Evolutionary conservation across 768 basidiomycete genomes (phyloP).

Genomic region (Pholiota conissans): DNA sequence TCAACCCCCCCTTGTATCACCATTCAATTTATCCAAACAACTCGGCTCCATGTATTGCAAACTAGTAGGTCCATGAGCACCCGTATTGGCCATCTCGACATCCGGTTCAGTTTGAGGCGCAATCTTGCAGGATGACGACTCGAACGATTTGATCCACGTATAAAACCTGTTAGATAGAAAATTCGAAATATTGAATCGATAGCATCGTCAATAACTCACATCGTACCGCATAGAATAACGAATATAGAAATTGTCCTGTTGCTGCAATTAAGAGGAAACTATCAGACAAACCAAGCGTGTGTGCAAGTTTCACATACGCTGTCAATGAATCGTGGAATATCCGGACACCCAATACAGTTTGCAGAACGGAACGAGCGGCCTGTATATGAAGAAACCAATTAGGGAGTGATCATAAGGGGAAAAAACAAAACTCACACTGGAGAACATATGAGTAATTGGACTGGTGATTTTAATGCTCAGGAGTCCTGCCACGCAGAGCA

Average conservation of each 20-base stretch:
- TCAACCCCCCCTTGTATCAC: background rate
- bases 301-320: conserved; percentile 37
- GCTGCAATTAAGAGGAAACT: conserved; percentile 29
- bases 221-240: conserved; percentile 67
- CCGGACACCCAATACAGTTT: conserved; percentile 78
- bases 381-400: conserved; percentile 23
- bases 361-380: conserved; percentile 83
- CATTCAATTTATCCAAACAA: background rate
- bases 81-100: conserved; percentile 15
- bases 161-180: conserved; percentile 37
- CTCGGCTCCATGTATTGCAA: background rate
- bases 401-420: conserved; percentile 11
- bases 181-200: background rate
- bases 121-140: conserved; percentile 14
- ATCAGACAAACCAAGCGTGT: background rate
- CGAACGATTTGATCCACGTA: conserved; percentile 48
- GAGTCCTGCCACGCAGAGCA: conserved; percentile 77
- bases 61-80: background rate
- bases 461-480: conserved; percentile 82
- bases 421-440: conserved; percentile 49
- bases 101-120: conserved; percentile 16
- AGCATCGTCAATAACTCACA: conserved; percentile 38
- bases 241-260: conserved; percentile 65
- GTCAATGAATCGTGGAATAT: conserved; percentile 76
- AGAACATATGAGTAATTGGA: conserved; percentile 86